Conservation (phyloP, 805 yeast genomes). For the Starmerella scarabaei region DNA sequence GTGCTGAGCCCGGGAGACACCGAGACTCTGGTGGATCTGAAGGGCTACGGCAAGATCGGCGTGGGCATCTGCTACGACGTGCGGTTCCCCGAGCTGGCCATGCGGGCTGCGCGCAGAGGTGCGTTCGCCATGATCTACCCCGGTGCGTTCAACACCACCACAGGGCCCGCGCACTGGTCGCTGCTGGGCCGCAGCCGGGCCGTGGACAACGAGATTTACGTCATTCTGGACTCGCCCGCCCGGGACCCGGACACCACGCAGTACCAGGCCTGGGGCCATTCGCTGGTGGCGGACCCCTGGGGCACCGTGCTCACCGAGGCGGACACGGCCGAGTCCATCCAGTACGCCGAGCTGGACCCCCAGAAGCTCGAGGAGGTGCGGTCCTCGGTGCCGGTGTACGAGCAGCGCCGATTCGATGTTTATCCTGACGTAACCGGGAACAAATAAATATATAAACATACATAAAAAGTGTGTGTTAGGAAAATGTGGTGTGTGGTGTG, state of each 20-base stretch:
- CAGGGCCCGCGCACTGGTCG: constrained; percentile 90
- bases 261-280: constrained; percentile 73
- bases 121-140: constrained; percentile 79
- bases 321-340: constrained; percentile 63
- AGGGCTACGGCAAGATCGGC: constrained; percentile 46
- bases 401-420: constrained; percentile 61
- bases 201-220: constrained; percentile 74
- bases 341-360: constrained; percentile 62
- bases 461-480: constrained; percentile 1
- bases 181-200: constrained; percentile 73
- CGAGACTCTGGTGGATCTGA: constrained; percentile 62
- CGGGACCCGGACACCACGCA: constrained; percentile 70
- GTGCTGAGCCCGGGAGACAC: constrained; percentile 67
- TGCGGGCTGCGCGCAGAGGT: constrained; percentile 52
- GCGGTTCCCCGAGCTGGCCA: constrained; percentile 64
- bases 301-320: constrained; percentile 68
- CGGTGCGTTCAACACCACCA: constrained; percentile 82
- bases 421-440: constrained; percentile 37
- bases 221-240: constrained; percentile 57
- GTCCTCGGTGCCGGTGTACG: constrained; percentile 51
- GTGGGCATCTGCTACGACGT: constrained; percentile 82
- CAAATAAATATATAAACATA: constrained; percentile 3
- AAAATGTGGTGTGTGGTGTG: too few relatives aligned
- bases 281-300: constrained; percentile 80
- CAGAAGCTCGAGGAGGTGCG: constrained; percentile 45